Base-by-base conservation (phyloP, 148 eudicot genomes). In the Gaultheria prostrata region DNA sequence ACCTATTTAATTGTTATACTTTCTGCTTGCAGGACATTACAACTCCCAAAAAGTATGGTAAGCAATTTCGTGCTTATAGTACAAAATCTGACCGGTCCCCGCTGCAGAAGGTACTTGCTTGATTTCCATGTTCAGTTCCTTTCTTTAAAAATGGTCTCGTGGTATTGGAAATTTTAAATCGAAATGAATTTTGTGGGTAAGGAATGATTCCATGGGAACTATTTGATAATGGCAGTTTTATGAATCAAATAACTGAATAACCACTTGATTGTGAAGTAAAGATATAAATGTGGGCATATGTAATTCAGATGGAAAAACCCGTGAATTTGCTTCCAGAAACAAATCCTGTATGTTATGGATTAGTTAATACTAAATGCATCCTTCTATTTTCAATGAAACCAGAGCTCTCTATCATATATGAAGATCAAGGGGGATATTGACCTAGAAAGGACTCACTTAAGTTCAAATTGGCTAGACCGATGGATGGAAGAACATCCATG, bases 401-500 rank as follows among this genome's bases (percentile, higher is more conserved):
- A 91, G 95, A 89, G 86, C 85, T 82, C 78, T 79, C 88, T 87
- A 69, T 84, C 95, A 30, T 87, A 80, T 45, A 65, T 90, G 28
- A 86, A 79, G 77, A 81, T 80, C 39, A 85, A 72, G 86, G 89
- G 88, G 33, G 57, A 50, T 4, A 69, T 71, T 77, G 82, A 80
- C 65, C 80, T 43, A 33, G 89, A 85, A 61, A 87, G 79, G 56
- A 30, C 82, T 32, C 80, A 48, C 10, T 35, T 84, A 18, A 86
- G 82, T 20, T 43, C 92, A 12, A 89, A 84, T 65, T 94, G 95
- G 98, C 82, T 93, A 13, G 92, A 92, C 24, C 89, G 83, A 39
- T 93, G 96, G 93, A 89, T 94, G 85, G 96, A 94, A 82, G 91
- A 87, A 84, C 88, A 87, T 61, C 82, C 94, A 26, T 80, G 92